A percentile compares a stretch with the other conserved stretches of the same genome.
These are phyloP conservation scores for Plasmodium billcollinsi DNA, from an alignment of 169 alveolate genomes.

Conservation along the genomic window DNA sequence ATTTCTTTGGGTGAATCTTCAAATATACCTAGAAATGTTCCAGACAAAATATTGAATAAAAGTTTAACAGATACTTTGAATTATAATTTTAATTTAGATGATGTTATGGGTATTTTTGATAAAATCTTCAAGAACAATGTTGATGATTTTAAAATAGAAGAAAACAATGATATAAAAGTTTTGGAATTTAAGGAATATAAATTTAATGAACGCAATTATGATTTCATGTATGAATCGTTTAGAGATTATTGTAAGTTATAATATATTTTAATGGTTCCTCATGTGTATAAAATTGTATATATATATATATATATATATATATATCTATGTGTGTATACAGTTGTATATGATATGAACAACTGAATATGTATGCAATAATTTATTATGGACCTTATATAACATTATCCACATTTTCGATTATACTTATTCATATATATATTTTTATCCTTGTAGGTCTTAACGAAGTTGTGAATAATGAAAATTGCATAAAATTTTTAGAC, in stretches of 20 bases:
- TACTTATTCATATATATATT: not conserved
- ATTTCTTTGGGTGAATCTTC: slow-evolving; percentile 8
- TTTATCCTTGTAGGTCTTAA: slow-evolving; percentile 10
- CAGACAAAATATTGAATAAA: slow-evolving; percentile 34
- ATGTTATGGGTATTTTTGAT: slow-evolving; percentile 60
- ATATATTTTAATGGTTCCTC: not conserved
- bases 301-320: not conserved
- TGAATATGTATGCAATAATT: too few relatives aligned
- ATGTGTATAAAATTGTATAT: not conserved
- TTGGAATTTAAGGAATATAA: slow-evolving; percentile 30
- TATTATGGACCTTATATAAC: too few relatives aligned
- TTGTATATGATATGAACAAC: too few relatives aligned
- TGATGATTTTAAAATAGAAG: slow-evolving; percentile 63
- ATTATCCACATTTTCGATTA: not conserved
- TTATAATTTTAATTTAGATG: slow-evolving; percentile 53
- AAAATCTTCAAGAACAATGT: slow-evolving; percentile 55
- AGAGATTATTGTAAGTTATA: slow-evolving; percentile 56
- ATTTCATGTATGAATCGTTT: slow-evolving; percentile 40
- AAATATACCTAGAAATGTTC: not conserved
- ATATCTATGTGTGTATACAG: not conserved
- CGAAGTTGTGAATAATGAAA: slow-evolving; percentile 33
- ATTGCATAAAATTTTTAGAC: slow-evolving; percentile 15
- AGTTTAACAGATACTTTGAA: slow-evolving; percentile 44
- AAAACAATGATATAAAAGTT: slow-evolving; percentile 42
- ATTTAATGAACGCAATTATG: slow-evolving; percentile 28